Conservation (phyloP, 768 basidiomycete genomes). For the Cystofilobasidium ferigula region DNA sequence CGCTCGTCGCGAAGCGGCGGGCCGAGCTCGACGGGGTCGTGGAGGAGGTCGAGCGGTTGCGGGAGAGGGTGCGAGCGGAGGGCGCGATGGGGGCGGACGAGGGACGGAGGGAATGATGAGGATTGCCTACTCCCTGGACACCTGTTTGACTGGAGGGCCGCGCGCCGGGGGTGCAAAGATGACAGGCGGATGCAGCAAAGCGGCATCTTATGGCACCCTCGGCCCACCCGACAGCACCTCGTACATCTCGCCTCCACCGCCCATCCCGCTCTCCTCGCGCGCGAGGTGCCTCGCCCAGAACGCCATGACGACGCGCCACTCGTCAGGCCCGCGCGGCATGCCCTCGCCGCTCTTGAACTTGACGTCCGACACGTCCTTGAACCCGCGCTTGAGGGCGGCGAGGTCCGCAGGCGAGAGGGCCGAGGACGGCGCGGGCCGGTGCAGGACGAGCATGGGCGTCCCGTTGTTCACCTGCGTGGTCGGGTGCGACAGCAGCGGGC, state of each 20-base stretch:
- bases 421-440: slow-evolving; percentile 45
- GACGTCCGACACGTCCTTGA: slow-evolving; percentile 43
- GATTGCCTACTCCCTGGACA: too few relatives aligned
- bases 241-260: slow-evolving; percentile 26
- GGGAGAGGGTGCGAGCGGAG: background rate
- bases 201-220: slow-evolving; percentile 9
- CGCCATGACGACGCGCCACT: slow-evolving; percentile 71
- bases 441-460: slow-evolving; percentile 55
- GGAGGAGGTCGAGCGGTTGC: background rate
- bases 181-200: too few relatives aligned
- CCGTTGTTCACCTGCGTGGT: slow-evolving; percentile 46
- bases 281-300: slow-evolving; percentile 18
- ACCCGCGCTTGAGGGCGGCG: slow-evolving; percentile 54
- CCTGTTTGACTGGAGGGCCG: too few relatives aligned
- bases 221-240: slow-evolving; percentile 23
- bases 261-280: slow-evolving; percentile 13
- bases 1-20: slow-evolving; percentile 1
- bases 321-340: slow-evolving; percentile 65
- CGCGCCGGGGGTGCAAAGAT: too few relatives aligned
- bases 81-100: background rate
- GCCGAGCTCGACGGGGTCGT: background rate
- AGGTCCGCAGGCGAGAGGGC: slow-evolving; percentile 45
- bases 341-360: slow-evolving; percentile 45
- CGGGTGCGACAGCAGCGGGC: slow-evolving; percentile 68
- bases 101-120: too few relatives aligned